Conservation (phyloP, 768 basidiomycete genomes). For the Mrakia blollopis region DNA sequence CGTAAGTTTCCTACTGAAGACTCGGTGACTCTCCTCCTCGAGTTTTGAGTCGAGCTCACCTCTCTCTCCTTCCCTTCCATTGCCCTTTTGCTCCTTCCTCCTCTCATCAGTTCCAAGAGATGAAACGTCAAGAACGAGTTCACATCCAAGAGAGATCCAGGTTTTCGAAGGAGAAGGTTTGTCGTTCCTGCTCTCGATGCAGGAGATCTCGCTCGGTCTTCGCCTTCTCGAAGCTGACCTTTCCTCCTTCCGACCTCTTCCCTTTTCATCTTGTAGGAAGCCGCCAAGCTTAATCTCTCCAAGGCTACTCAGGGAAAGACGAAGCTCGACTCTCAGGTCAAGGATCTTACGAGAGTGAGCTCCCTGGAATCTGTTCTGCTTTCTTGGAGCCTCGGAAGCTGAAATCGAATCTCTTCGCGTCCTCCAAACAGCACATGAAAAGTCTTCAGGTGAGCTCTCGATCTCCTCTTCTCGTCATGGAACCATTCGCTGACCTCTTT, state of each 20-base stretch:
- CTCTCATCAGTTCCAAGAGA: constrained; percentile 66
- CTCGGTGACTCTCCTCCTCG: constrained; percentile 15
- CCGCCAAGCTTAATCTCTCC: constrained; percentile 23
- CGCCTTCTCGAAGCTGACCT: constrained; percentile 18
- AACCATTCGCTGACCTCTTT: background rate
- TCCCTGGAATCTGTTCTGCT: background rate
- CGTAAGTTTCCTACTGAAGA: constrained; percentile 50
- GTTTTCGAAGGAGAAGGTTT: constrained; percentile 81
- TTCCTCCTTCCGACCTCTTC: background rate
- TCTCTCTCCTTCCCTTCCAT: background rate
- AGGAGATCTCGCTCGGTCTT: background rate
- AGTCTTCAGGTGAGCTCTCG: constrained; percentile 2
- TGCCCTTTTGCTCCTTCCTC: background rate
- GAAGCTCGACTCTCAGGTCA: constrained; percentile 10
- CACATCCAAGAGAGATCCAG: constrained; percentile 91
- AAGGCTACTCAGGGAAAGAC: constrained; percentile 15
- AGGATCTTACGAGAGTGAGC: constrained; percentile 11
- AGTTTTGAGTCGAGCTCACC: constrained; percentile 10
- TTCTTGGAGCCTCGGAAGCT: background rate
- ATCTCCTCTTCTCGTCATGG: background rate
- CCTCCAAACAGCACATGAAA: constrained; percentile 12
- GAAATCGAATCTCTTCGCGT: background rate
- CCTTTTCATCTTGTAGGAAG: background rate
- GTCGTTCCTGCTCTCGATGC: constrained; percentile 49
- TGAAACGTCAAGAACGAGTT: constrained; percentile 79